Evolutionary conservation across 2,329 filamentous ascomycete species (phyloP), one percentile per base, ranked within the genome.

Genomic region (Hypoxylon sp.): DNA sequence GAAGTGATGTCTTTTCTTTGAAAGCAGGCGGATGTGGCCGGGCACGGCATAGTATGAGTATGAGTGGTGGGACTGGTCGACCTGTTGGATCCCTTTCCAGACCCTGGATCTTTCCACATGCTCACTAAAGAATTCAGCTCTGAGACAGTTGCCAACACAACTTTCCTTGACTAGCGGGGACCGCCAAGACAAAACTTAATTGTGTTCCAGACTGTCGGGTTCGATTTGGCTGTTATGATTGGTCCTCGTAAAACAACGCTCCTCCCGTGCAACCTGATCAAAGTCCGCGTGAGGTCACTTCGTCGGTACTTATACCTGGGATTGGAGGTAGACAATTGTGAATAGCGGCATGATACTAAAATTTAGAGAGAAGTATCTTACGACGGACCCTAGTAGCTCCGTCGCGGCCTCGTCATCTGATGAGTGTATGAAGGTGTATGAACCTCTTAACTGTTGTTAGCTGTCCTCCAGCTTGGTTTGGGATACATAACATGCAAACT

Each of bases 61-160:
- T 43, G 19, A 39, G 56, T 32, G 28, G 56, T 52, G 28, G 49
- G 51, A 58, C 30, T 56, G 30, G 7, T 41, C 41, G 50, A 34
- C 54, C 51, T 61, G 62, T 68, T 59, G 56, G 56, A 61, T 46
- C 32, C 39, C 24, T 52, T 56, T 41, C 44, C 47, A 22, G 43
- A 52, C 43, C 44, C 30, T 59, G 56, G 50, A 37, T 52, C 55
- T 55, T 49, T 47, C 41, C 37, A 59, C 55, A 30, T 56, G 44
- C 32, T 65, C 57, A 68, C 56, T 68, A 62, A 68, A 68, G 65
- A 65, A 56, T 66, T 68, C 46, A 50, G 32, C 43, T 50, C 52
- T 59, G 43, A 61, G 59, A 68, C 62, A 56, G 41, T 62, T 68
- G 65, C 65, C 65, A 68, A 57, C 63, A 56, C 59, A 66, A 52